Percentiles rank a stretch among this genome's conserved stretches.
phyloP scores from a whole-genome alignment of 2,329 filamentous ascomycete genomes.

The Colletotrichum liriopes region DNA sequence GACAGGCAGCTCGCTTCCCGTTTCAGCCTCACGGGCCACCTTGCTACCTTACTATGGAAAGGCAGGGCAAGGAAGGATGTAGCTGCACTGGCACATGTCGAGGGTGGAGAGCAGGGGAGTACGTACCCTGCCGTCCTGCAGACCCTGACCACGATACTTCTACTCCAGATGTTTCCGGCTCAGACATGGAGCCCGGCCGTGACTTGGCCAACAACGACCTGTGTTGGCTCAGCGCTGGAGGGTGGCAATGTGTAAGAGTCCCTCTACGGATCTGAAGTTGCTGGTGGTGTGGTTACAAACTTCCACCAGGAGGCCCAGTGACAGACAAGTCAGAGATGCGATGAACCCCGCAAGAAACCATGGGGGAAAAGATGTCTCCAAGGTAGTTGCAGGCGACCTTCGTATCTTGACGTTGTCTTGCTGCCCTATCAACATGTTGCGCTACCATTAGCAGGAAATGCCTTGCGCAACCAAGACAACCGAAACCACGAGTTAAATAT shows the following conservation, averaged over 20 bases:
- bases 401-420: not conserved
- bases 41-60: slow-evolving; percentile 3
- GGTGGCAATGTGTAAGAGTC: not conserved
- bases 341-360: slow-evolving; percentile 15
- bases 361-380: not conserved
- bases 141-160: not conserved
- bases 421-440: too few species aligned
- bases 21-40: slow-evolving; percentile 41
- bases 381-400: not conserved
- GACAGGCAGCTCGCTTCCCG: slow-evolving; percentile 16
- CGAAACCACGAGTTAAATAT: not conserved
- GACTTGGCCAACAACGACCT: not conserved
- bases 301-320: slow-evolving; percentile 1
- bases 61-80: slow-evolving; percentile 4
- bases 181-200: not conserved
- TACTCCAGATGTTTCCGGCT: not conserved
- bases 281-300: not conserved
- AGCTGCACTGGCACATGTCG: not conserved
- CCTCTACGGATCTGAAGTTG: not conserved
- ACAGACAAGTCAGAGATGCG: slow-evolving; percentile 18
- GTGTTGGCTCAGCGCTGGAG: not conserved
- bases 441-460: not conserved
- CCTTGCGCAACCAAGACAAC: not conserved
- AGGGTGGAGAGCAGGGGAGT: not conserved
- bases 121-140: not conserved